Evolutionary conservation across 1,139 yeast species (phyloP), one percentile per base, ranked within the genome.

Genomic region (Candida sp.): DNA sequence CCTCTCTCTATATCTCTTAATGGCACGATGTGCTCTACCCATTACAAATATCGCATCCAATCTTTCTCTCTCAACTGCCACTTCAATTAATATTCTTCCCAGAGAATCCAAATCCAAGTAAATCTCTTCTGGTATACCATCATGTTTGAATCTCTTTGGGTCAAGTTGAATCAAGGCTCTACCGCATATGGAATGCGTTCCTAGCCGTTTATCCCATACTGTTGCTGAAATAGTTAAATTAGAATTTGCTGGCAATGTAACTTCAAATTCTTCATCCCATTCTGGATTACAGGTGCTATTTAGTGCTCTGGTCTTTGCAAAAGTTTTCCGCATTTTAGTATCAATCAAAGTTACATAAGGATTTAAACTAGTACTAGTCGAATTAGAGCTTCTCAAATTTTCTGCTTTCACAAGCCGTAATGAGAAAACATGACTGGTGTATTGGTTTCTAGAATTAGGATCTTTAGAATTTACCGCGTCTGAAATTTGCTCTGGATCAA

Each of bases 191-290:
- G 82, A 81, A 49, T 85, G 87, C 19, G 80, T 75, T 1, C 80
- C 73, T 12, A 78, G 56, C 21, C 73, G 74, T 42, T 81, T 86
- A 56, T 84, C 87, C 96, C 96, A 89, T 0, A 88, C 81, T 1
- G 87, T 82, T 1, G 81, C 75, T 0, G 81, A 75, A 2, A 87
- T 55, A 1, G 77, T 69, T 15, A 70, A 55, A 3, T 61, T 47
- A 1, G 78, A 66, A 38, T 71, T 63, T 3, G 78, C 75, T 3
- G 67, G 60, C 11, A 70, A 52, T 3, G 71, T 69, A 33, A 87
- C 63, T 57, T 90, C 97, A 58, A 87, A 86, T 45, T 84, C 87
- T 66, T 93, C 97, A 55, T 88, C 88, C 96, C 96, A 93, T 22
- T 77, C 81, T 0, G 98, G 97, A 53, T 82, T 82, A 32, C 78